Evolutionary conservation across 1,139 yeast genomes (phyloP).

Genomic region (Magnusiomyces tetraspermus): DNA sequence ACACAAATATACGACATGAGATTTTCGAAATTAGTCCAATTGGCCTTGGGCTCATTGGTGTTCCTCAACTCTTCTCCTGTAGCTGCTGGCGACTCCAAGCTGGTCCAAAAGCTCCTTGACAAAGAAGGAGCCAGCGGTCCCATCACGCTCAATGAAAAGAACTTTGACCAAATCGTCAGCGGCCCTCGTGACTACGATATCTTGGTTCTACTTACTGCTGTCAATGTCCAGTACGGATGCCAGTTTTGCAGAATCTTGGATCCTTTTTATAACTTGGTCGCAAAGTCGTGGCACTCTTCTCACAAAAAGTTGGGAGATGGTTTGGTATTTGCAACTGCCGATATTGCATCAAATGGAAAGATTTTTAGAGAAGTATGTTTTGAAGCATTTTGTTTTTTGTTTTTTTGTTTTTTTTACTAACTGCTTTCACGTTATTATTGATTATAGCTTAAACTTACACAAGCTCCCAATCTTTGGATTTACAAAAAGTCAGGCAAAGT

Average conservation of each 20-base stretch:
- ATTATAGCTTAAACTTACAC: constrained; percentile 39
- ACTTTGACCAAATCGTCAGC: constrained; percentile 47
- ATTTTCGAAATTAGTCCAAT: not conserved
- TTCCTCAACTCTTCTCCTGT: constrained; percentile 3
- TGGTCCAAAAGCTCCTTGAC: constrained; percentile 9
- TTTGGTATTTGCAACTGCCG: constrained; percentile 65
- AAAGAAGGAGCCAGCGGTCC: constrained; percentile 14
- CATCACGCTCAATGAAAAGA: constrained; percentile 44
- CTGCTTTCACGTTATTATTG: too few species aligned
- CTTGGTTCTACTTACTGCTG: constrained; percentile 63
- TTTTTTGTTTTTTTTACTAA: not conserved
- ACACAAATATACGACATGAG: not conserved
- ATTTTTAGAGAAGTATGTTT: constrained; percentile 39
- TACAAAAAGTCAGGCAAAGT: constrained; percentile 48
- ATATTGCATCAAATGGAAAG: constrained; percentile 49
- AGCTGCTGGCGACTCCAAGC: constrained; percentile 4
- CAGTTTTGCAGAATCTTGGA: constrained; percentile 59
- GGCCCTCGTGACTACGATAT: constrained; percentile 68
- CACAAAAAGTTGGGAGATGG: constrained; percentile 39
- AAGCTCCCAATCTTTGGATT: constrained; percentile 70
- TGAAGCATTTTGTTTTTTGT: not conserved
- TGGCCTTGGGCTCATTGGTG: not conserved
- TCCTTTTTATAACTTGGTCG: constrained; percentile 55
- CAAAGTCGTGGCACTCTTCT: constrained; percentile 47
- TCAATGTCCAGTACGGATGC: constrained; percentile 66